A percentile compares a stretch with the other conserved stretches of the same genome.
These are phyloP conservation scores for Cytidiella melzeri DNA, from an alignment of 768 basidiomycete species.

Conservation along the genomic window DNA sequence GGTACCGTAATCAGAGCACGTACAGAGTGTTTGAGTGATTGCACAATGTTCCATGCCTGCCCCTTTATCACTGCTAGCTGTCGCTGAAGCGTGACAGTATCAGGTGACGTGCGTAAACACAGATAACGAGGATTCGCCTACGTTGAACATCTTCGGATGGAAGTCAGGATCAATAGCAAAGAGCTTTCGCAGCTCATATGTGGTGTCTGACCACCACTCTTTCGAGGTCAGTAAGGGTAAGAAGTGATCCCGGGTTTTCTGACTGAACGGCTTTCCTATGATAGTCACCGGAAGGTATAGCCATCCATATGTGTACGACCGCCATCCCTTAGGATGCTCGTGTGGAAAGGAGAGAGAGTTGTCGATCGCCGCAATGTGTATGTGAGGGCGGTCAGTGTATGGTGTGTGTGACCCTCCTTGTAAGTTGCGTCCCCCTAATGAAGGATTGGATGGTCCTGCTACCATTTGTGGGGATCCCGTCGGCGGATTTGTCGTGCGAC, in stretches of 20 bases:
- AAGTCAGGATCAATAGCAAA: slow-evolving; percentile 83
- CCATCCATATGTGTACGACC: slow-evolving; percentile 85
- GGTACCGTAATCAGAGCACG: not conserved
- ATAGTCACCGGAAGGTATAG: slow-evolving; percentile 79
- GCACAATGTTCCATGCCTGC: slow-evolving; percentile 86
- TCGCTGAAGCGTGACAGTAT: slow-evolving; percentile 36
- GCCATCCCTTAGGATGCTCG: slow-evolving; percentile 77
- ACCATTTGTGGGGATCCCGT: slow-evolving; percentile 10
- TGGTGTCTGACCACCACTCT: slow-evolving; percentile 88
- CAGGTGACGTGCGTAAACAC: not conserved
- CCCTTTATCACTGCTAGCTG: slow-evolving; percentile 94
- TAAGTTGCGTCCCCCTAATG: slow-evolving; percentile 13
- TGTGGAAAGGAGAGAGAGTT: slow-evolving; percentile 91
- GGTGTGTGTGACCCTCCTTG: slow-evolving; percentile 16
- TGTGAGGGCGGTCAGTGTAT: slow-evolving; percentile 66
- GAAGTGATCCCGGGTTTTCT: slow-evolving; percentile 76
- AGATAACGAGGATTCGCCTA: slow-evolving; percentile 27
- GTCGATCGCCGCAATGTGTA: slow-evolving; percentile 91
- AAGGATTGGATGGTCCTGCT: slow-evolving; percentile 12
- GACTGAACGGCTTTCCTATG: slow-evolving; percentile 82
- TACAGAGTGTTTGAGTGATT: slow-evolving; percentile 72
- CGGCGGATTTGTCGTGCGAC: slow-evolving; percentile 29
- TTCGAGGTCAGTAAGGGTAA: slow-evolving; percentile 78
- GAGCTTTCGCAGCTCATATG: slow-evolving; percentile 64
- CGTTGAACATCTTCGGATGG: slow-evolving; percentile 85